These are phyloP conservation scores for Tetracladium maxilliforme DNA, from an alignment of 2,329 filamentous ascomycete species.

Conservation along the genomic window DNA sequence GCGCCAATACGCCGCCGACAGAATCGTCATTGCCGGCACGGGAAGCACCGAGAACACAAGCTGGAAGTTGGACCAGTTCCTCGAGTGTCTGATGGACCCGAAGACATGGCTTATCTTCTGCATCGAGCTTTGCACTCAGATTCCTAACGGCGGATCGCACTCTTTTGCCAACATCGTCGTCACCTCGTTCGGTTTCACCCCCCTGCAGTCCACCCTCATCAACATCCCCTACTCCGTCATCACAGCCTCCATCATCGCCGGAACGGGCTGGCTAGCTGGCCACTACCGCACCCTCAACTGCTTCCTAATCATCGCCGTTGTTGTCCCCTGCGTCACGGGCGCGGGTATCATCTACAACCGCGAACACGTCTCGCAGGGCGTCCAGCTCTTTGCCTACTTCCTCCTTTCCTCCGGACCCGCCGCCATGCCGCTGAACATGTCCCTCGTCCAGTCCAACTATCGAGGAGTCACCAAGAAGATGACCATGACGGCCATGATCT, in stretches of 20 bases:
- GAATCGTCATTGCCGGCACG: conserved; percentile 32
- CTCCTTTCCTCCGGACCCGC: conserved; percentile 36
- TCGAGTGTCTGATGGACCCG: conserved; percentile 38
- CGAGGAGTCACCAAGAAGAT: conserved; percentile 44
- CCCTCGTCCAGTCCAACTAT: conserved; percentile 39
- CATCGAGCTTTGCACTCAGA: conserved; percentile 36
- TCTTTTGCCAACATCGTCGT: conserved; percentile 34
- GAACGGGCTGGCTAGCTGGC: conserved; percentile 33
- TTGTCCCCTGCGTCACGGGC: conserved; percentile 34
- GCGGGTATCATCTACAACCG: conserved; percentile 36
- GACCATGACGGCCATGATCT: conserved; percentile 34
- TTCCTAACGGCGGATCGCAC: conserved; percentile 47
- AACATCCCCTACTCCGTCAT: conserved; percentile 13
- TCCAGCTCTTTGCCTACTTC: conserved; percentile 42
- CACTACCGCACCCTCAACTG: conserved; percentile 34
- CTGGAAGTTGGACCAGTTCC: conserved; percentile 34
- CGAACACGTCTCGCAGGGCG: conserved; percentile 19
- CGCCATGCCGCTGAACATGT: conserved; percentile 37
- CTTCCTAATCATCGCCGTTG: conserved; percentile 31
- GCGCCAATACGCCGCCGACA: conserved; percentile 27
- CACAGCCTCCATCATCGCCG: conserved; percentile 22
- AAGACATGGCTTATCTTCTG: conserved; percentile 45
- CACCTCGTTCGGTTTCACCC: conserved; percentile 9
- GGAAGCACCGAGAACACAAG: conserved; percentile 30
- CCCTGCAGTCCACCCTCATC: conserved; percentile 3